A percentile compares a stretch with the other conserved stretches of the same genome.
Evolutionary conservation across 1,139 yeast species (phyloP).

Genomic region (Entelexis paramagnoliae): DNA sequence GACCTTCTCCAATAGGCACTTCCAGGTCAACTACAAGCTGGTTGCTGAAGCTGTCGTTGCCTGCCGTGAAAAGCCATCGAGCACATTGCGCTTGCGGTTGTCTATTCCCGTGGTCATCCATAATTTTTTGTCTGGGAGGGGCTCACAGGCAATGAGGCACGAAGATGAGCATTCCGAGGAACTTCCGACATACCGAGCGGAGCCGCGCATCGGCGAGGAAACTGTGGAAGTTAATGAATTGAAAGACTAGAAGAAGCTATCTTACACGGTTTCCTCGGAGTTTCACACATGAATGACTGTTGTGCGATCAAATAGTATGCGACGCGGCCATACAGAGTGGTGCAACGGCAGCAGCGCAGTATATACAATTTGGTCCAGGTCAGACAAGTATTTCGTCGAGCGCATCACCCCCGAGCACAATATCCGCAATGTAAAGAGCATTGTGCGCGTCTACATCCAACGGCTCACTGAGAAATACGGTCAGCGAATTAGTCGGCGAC

Average conservation of each 20-base stretch:
- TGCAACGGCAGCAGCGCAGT: no score
- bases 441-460: constrained; percentile 8
- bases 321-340: no score
- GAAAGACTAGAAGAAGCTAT: background rate
- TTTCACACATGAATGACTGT: no score
- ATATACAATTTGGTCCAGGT: no score
- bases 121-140: constrained; percentile 1
- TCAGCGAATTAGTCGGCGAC: background rate
- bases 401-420: background rate
- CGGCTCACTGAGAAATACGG: constrained; percentile 9
- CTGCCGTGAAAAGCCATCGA: constrained; percentile 13
- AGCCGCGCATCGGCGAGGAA: constrained; percentile 16
- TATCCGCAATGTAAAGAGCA: constrained; percentile 9
- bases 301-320: background rate
- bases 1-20: constrained; percentile 16
- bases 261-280: no score
- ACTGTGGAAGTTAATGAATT: background rate
- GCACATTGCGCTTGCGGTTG: constrained; percentile 10
- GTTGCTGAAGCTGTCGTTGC: constrained; percentile 15
- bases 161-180: constrained; percentile 7
- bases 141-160: background rate
- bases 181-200: constrained; percentile 13
- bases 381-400: background rate
- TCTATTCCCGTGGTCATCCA: constrained; percentile 12
- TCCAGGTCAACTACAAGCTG: constrained; percentile 18